phyloP scores from a whole-genome alignment of 768 basidiomycete genomes.

The Gloeophyllum trabeum region DNA sequence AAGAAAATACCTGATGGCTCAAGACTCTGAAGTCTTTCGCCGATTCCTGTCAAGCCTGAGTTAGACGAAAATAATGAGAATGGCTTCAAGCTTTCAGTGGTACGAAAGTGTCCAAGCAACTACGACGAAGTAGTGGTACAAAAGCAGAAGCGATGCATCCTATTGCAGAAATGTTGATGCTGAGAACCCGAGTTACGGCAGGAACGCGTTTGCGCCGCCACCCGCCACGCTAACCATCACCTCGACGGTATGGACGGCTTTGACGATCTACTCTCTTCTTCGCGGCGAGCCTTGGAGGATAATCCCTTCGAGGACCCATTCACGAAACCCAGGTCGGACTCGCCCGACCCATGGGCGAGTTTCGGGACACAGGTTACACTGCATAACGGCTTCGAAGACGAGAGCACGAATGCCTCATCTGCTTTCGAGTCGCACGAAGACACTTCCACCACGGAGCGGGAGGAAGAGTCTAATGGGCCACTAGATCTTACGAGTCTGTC shows the following conservation, averaged over 20 bases:
- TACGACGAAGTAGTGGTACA: no score
- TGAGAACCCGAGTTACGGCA: no score
- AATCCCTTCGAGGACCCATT: conserved; percentile 75
- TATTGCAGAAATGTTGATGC: no score
- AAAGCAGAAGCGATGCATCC: no score
- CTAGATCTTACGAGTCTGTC: conserved; percentile 33
- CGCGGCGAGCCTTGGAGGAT: conserved; percentile 50
- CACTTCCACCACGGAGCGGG: conserved; percentile 1
- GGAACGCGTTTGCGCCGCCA: no score
- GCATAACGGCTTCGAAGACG: conserved; percentile 3
- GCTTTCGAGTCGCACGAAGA: conserved; percentile 1
- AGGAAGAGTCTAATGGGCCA: conserved; percentile 9
- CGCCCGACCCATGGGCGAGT: conserved; percentile 70
- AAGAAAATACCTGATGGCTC: no score
- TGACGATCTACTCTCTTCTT: conserved; percentile 61
- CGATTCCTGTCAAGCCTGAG: no score
- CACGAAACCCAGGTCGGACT: conserved; percentile 44
- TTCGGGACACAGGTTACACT: conserved; percentile 17
- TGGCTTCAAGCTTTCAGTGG: no score
- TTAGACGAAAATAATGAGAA: no score
- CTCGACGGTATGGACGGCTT: conserved; percentile 83
- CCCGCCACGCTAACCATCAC: no score
- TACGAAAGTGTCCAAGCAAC: no score
- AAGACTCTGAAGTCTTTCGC: no score
- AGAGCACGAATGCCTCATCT: conserved; percentile 11